Percentiles rank a stretch among this genome's conserved stretches.
phyloP scores from a whole-genome alignment of 1,139 yeast species.

The Sugiyamaella japonica region DNA sequence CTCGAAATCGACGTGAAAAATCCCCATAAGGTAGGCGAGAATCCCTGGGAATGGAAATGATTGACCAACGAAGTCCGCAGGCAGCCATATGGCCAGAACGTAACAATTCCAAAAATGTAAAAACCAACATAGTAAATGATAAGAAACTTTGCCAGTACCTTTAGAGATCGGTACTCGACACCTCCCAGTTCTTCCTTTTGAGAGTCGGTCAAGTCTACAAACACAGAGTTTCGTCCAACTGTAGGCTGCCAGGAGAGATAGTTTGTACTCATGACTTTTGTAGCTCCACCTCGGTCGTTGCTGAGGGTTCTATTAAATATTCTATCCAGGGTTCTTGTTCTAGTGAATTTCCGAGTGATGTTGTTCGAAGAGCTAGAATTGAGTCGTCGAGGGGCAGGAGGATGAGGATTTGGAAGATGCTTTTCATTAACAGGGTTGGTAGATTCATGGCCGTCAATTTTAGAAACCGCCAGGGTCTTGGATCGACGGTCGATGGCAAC shows the following conservation, averaged over 20 bases:
- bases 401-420: no score
- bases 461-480: constrained; percentile 6
- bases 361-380: neutral
- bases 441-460: neutral
- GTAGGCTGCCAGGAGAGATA: constrained; percentile 92
- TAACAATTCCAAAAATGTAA: constrained; percentile 58
- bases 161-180: constrained; percentile 89
- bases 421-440: neutral
- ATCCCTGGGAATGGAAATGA: constrained; percentile 53
- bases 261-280: constrained; percentile 39
- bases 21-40: constrained; percentile 89
- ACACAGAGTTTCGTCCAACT: constrained; percentile 92
- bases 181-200: constrained; percentile 97
- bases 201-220: constrained; percentile 73
- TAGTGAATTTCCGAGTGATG: constrained; percentile 12
- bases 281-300: constrained; percentile 17
- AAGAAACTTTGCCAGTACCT: constrained; percentile 68
- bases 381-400: neutral
- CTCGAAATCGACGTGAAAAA: constrained; percentile 75
- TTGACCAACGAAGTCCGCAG: constrained; percentile 46
- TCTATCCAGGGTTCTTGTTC: constrained; percentile 32
- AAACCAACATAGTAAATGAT: constrained; percentile 71
- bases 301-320: constrained; percentile 21
- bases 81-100: constrained; percentile 68
- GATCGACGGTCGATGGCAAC: constrained; percentile 4